Evolutionary conservation across 164 flowering plant species (phyloP).

Genomic region (grape (Vitis vinifera)): DNA sequence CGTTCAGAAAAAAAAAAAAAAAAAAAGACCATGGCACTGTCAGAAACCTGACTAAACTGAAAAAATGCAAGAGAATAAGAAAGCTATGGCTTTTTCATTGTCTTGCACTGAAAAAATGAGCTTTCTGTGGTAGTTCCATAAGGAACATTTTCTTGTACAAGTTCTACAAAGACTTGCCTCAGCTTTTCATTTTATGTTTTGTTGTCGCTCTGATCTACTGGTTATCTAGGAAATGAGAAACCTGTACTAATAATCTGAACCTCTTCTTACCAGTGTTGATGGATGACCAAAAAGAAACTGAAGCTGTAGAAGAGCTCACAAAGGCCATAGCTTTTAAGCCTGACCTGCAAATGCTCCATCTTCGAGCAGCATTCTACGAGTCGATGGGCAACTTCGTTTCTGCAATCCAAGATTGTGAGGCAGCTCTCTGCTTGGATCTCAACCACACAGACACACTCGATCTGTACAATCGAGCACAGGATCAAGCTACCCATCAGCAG

Average conservation of each 20-base stretch:
- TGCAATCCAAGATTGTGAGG: constrained; percentile 67
- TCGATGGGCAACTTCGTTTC: constrained; percentile 54
- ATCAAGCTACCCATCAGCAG: constrained; percentile 18
- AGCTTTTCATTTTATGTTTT: neutral
- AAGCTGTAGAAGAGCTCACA: constrained; percentile 76
- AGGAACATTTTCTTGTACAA: no score
- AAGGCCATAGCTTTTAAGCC: constrained; percentile 76
- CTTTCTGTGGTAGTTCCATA: no score
- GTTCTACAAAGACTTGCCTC: neutral
- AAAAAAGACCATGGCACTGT: no score
- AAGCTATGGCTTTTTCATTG: no score
- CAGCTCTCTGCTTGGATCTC: constrained; percentile 85
- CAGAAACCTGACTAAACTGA: no score
- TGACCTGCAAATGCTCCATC: constrained; percentile 80
- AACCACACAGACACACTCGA: constrained; percentile 58
- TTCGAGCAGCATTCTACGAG: constrained; percentile 89
- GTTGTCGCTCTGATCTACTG: neutral
- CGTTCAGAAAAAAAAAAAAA: no score
- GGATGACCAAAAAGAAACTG: constrained; percentile 84
- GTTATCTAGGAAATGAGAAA: neutral
- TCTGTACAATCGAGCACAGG: constrained; percentile 43
- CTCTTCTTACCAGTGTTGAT: constrained; percentile 52
- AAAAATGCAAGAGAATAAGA: no score
- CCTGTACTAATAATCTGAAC: constrained; percentile 6
- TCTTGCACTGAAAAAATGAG: no score